Conservation (phyloP, 257 asterid genomes). For the Nicotiana noctiflora region DNA sequence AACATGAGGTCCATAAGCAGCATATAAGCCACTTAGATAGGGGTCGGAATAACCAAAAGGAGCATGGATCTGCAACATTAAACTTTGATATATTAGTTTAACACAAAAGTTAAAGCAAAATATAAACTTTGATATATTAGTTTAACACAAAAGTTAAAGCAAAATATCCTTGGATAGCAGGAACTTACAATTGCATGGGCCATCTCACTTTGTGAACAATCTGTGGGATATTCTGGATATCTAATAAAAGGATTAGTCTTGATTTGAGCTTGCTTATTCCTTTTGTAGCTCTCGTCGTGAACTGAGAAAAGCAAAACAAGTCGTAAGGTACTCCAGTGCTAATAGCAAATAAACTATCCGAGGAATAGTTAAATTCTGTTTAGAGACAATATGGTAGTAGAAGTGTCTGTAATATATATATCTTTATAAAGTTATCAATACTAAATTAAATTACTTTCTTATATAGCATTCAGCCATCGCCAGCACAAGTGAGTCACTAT, state of each 20-base stretch:
- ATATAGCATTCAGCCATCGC: background rate
- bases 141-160: background rate
- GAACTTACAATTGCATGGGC: constrained; percentile 54
- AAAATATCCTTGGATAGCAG: background rate
- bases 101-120: background rate
- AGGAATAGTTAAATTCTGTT: background rate
- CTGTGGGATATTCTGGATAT: constrained; percentile 40
- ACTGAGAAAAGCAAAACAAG: constrained; percentile 15
- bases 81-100: constrained; percentile 2
- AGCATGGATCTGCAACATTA: constrained; percentile 30
- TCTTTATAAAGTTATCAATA: background rate
- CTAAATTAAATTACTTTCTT: background rate
- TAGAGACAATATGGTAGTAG: background rate
- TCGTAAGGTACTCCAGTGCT: background rate
- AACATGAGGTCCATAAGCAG: constrained; percentile 65
- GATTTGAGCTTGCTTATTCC: constrained; percentile 29
- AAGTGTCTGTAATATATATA: background rate
- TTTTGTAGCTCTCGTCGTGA: constrained; percentile 42
- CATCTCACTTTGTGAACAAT: constrained; percentile 42
- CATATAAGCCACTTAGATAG: constrained; percentile 41
- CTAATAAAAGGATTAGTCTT: constrained; percentile 30
- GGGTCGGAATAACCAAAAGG: constrained; percentile 61
- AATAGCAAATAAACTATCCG: background rate
- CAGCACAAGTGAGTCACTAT: background rate
- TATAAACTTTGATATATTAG: constrained; percentile 1